A percentile compares a stretch with the other conserved stretches of the same genome.
Evolutionary conservation across 768 basidiomycete genomes (phyloP).

Genomic region (Symmetrospora coprosmae): DNA sequence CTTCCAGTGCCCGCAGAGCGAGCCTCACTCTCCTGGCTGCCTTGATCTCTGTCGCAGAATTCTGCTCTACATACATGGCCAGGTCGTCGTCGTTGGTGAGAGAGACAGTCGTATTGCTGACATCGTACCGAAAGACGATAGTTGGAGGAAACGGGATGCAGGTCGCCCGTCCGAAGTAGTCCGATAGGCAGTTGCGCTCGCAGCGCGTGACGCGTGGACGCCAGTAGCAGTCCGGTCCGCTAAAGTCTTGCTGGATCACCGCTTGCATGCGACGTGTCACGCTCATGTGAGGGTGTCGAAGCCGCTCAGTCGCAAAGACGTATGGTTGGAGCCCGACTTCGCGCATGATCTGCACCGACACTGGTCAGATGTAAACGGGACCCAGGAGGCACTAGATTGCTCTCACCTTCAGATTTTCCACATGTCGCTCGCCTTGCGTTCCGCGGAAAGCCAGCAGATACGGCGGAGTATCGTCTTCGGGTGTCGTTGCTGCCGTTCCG

Average conservation of each 20-base stretch:
- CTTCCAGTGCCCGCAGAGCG: slow-evolving; percentile 54
- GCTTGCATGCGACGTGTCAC: slow-evolving; percentile 44
- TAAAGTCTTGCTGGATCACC: slow-evolving; percentile 46
- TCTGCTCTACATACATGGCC: slow-evolving; percentile 45
- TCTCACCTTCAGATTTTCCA: slow-evolving; percentile 60
- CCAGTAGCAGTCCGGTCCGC: slow-evolving; percentile 66
- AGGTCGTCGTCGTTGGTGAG: slow-evolving; percentile 15
- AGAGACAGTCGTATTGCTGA: background rate
- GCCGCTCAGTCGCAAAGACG: slow-evolving; percentile 43
- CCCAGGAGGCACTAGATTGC: background rate
- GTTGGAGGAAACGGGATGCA: slow-evolving; percentile 67
- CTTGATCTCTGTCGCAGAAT: slow-evolving; percentile 44
- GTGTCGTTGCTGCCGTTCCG: slow-evolving; percentile 41
- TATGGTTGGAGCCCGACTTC: slow-evolving; percentile 53
- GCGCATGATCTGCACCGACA: slow-evolving; percentile 50
- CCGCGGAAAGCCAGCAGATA: slow-evolving; percentile 55
- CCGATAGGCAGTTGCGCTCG: slow-evolving; percentile 38
- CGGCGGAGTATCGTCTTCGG: slow-evolving; percentile 50
- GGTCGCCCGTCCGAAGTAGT: slow-evolving; percentile 62
- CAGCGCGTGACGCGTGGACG: slow-evolving; percentile 21
- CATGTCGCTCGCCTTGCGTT: slow-evolving; percentile 54
- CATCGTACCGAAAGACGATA: slow-evolving; percentile 41
- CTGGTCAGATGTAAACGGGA: background rate
- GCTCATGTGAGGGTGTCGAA: slow-evolving; percentile 43
- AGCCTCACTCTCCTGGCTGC: slow-evolving; percentile 48